Evolutionary conservation across 495 filamentous ascomycete genomes (phyloP), one percentile per base, ranked within the genome.

Genomic region (Geopyxis carbonaria): DNA sequence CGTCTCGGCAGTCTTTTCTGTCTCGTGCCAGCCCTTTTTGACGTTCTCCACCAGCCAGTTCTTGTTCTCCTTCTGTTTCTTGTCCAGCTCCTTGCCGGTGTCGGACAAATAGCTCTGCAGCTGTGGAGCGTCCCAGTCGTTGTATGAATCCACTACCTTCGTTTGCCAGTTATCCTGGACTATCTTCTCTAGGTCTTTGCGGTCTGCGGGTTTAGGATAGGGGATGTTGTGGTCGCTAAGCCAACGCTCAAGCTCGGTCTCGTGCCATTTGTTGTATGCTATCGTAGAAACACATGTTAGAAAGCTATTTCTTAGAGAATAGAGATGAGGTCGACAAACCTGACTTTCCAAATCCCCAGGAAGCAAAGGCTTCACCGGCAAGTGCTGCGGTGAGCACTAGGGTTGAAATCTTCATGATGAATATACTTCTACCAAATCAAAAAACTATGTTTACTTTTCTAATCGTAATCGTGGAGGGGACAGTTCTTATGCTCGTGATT

Each of bases 231-330:
- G 73, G 50, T 97, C 89, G 18, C 80, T 80, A 42, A 97, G 77
- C 89, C 89, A 97, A 51, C 89, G 70, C 65, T 97, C 87, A 8
- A 97, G 71, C 66, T 97, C 89, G 5, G 82, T 93, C 64, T 94
- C 76, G 57, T 95, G 87, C 89, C 89, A 97, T 57, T 87, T 94
- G 64, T 94, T 93, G 69, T 95, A 97, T 4, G 76, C 89, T 93
- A 53, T 37, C 11, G 25, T 7, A n/a, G n/a, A 32, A 39, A 7
- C 20, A 27, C 8, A 18, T 15, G 38, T 55, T 25, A 54, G 50
- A 31, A 22, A 30, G 35, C 35, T 25, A 50, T n/a, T n/a, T n/a
- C 22, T n/a, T 15, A 45, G 23, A 41, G 22, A 20, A 8, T 9
- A 37, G 19, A 23, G 21, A 37, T 14, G n/a, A n/a, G n/a, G n/a